Percentiles rank a stretch among this genome's conserved stretches.
Conservation (phyloP, 2,329 filamentous ascomycete species). For the Periglandula ipomoeae region DNA sequence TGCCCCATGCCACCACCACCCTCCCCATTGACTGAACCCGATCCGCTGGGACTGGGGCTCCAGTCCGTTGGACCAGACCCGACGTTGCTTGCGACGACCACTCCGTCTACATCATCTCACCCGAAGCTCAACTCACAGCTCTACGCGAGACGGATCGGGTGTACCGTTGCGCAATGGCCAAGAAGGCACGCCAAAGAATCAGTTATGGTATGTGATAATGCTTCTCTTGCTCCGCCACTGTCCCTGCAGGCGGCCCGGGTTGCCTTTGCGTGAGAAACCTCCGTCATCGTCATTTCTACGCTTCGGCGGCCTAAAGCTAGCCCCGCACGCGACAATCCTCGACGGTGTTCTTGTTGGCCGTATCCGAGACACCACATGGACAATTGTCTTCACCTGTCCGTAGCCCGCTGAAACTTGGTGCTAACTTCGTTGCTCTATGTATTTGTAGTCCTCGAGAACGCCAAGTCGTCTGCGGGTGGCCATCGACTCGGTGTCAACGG, state of each 20-base stretch:
- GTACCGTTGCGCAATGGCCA: slow-evolving; percentile 41
- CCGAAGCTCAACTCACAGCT: neutral
- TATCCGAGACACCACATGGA: neutral
- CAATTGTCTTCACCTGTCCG: neutral
- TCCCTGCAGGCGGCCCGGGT: neutral
- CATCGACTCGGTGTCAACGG: slow-evolving; percentile 94
- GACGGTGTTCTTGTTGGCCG: neutral
- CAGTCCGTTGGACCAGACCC: neutral
- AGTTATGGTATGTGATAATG: slow-evolving; percentile 48
- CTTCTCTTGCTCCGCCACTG: neutral
- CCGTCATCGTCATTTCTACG: neutral
- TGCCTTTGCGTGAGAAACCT: neutral
- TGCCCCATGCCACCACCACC: neutral
- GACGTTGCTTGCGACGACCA: neutral
- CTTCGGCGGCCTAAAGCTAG: neutral
- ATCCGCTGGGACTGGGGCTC: slow-evolving; percentile 1
- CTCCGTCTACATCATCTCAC: neutral
- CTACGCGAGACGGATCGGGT: neutral
- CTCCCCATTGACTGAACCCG: neutral
- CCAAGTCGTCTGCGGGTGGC: slow-evolving; percentile 56
- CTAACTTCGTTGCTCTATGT: slow-evolving; percentile 2
- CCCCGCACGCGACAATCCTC: slow-evolving; percentile 9
- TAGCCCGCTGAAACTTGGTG: neutral
- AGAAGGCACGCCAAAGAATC: slow-evolving; percentile 61
- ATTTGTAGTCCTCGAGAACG: slow-evolving; percentile 46